phyloP scores from a whole-genome alignment of 441 rosid genomes.

The Arabidopsis hybrid region DNA sequence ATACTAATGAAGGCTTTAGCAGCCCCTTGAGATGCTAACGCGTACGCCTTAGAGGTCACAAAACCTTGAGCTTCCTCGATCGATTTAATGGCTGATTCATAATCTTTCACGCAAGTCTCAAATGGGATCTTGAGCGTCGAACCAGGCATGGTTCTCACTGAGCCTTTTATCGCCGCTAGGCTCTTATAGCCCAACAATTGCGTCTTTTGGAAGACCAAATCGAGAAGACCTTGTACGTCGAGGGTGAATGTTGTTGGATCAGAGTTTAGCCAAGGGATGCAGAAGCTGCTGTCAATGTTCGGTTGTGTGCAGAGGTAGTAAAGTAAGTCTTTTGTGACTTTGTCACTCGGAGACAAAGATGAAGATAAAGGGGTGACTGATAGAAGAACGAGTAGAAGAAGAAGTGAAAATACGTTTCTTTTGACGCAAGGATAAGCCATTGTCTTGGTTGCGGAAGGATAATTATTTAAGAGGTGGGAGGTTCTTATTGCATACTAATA shows the following conservation, averaged over 20 bases:
- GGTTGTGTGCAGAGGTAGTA: constrained; percentile 24
- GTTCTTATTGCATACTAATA: background rate
- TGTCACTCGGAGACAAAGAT: constrained; percentile 31
- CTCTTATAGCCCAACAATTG: constrained; percentile 12
- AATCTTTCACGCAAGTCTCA: constrained; percentile 17
- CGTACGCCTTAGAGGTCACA: constrained; percentile 2
- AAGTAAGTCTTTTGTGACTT: constrained; percentile 27
- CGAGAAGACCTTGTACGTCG: constrained; percentile 32
- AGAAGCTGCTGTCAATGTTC: constrained; percentile 17
- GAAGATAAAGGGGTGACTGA: constrained; percentile 18
- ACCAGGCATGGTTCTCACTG: constrained; percentile 29
- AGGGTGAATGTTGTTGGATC: constrained; percentile 2
- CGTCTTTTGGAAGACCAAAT: constrained; percentile 15
- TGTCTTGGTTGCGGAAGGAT: background rate
- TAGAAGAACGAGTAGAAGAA: constrained; percentile 30
- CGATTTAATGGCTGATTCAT: constrained; percentile 23
- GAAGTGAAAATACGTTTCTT: constrained; percentile 9
- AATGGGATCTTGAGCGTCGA: constrained; percentile 19
- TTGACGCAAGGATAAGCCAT: constrained; percentile 23
- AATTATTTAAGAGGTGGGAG: background rate
- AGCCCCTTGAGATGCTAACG: constrained; percentile 17
- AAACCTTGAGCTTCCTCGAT: constrained; percentile 28
- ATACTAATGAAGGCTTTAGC: constrained; percentile 5
- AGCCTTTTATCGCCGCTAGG: constrained; percentile 16
- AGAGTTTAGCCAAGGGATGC: constrained; percentile 25